Evolutionary conservation across 2,329 filamentous ascomycete genomes (phyloP).

Genomic region (Monilinia laxa): DNA sequence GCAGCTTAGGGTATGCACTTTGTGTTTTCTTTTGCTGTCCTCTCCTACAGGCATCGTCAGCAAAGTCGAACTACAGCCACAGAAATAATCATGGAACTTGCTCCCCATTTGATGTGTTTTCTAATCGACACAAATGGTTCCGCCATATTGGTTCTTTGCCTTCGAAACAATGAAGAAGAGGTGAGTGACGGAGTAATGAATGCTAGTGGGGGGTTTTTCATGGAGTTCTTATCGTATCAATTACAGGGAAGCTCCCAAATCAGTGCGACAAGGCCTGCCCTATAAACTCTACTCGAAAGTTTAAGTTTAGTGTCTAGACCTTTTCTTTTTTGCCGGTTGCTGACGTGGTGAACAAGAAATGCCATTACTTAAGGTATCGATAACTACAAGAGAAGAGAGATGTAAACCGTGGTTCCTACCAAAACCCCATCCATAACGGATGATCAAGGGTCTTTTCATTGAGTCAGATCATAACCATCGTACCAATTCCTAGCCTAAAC

Average conservation of each 20-base stretch:
- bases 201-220: conserved; percentile 12
- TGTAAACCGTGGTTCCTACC: not conserved
- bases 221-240: not conserved
- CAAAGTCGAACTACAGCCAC: not conserved
- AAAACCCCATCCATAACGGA: not conserved
- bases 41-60: conserved; percentile 27
- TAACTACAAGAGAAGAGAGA: conserved; percentile 29
- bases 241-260: conserved; percentile 5
- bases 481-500: conserved; percentile 5
- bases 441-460: conserved; percentile 1
- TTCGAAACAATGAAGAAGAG: not conserved
- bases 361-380: conserved; percentile 19
- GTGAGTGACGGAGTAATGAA: not conserved
- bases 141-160: conserved; percentile 4
- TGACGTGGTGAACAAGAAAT: conserved; percentile 48
- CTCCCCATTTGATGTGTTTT: conserved; percentile 37
- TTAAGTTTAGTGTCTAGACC: conserved; percentile 47
- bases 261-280: not conserved
- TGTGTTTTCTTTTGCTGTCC: conserved; percentile 31
- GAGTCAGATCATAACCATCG: conserved; percentile 7
- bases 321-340: not conserved
- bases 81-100: conserved; percentile 24
- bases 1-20: conserved; percentile 24
- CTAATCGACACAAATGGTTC: conserved; percentile 32
- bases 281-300: not conserved